phyloP scores from a whole-genome alignment of 345 rosid species.

The Eutrema japonicum region DNA sequence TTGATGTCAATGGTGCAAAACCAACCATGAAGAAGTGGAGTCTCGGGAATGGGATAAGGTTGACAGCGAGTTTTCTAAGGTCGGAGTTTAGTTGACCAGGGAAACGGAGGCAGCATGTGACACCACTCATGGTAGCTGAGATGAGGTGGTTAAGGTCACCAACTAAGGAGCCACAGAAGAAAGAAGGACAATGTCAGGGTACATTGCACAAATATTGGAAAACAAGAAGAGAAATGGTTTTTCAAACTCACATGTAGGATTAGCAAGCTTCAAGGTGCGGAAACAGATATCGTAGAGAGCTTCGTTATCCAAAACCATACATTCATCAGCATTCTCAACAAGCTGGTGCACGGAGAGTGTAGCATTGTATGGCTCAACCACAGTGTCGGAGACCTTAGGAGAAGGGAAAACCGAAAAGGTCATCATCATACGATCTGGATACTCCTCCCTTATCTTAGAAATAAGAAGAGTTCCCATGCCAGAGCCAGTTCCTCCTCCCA shows the following conservation, averaged over 20 bases:
- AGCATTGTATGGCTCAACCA: conserved; percentile 43
- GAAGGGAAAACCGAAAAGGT: conserved; percentile 36
- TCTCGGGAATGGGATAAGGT: conserved; percentile 49
- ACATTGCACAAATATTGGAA: not conserved
- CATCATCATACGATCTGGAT: conserved; percentile 44
- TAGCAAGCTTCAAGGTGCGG: conserved; percentile 41
- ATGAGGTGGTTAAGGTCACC: conserved; percentile 51
- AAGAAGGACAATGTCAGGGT: conserved; percentile 31
- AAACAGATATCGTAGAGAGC: conserved; percentile 44
- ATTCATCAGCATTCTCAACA: conserved; percentile 42
- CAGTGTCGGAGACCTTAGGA: conserved; percentile 35
- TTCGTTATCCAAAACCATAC: conserved; percentile 43
- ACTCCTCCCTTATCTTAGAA: conserved; percentile 39
- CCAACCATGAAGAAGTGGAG: conserved; percentile 55
- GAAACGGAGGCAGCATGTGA: conserved; percentile 50
- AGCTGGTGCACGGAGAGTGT: conserved; percentile 43
- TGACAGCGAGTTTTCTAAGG: conserved; percentile 49
- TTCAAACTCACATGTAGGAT: conserved; percentile 30
- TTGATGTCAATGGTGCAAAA: conserved; percentile 48
- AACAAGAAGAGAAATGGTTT: not conserved
- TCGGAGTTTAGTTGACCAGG: conserved; percentile 52
- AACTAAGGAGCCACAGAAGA: conserved; percentile 27
- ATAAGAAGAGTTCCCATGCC: conserved; percentile 43
- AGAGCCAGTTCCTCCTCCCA: conserved; percentile 45
- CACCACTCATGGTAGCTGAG: conserved; percentile 51